Percentiles rank a stretch among this genome's conserved stretches.
phyloP scores from a whole-genome alignment of 805 yeast genomes.

The Zygoascus biomembranicola region DNA sequence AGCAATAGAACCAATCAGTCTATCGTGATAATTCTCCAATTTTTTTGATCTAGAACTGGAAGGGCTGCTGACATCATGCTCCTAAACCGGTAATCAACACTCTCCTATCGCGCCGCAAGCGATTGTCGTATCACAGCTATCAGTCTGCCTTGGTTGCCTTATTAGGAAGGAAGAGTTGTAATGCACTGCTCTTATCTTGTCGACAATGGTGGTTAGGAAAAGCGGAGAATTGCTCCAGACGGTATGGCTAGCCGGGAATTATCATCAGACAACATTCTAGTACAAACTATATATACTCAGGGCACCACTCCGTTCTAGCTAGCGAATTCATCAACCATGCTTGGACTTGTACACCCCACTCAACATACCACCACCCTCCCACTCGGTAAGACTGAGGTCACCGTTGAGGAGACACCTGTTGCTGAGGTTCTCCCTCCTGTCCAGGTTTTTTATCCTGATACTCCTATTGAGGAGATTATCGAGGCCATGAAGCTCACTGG shows the following conservation, averaged over 20 bases:
- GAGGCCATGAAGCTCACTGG: constrained; percentile 1
- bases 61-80: too few species aligned
- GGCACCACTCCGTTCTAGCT: not conserved
- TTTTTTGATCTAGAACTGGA: too few species aligned
- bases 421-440: not conserved
- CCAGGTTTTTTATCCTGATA: not conserved
- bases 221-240: too few species aligned
- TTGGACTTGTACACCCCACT: not conserved
- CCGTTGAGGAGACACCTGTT: not conserved
- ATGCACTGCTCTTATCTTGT: not conserved
- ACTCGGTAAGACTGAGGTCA: not conserved
- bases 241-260: too few species aligned
- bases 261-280: not conserved
- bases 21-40: too few species aligned
- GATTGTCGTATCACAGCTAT: not conserved
- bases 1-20: too few species aligned
- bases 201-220: too few species aligned
- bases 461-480: constrained; percentile 1
- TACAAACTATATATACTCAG: not conserved
- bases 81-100: not conserved
- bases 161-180: not conserved
- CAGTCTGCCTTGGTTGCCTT: not conserved
- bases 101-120: not conserved
- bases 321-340: not conserved
- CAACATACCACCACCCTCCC: not conserved